Conservation (phyloP, 305 asterid genomes). For the Solanum hybrid region DNA sequence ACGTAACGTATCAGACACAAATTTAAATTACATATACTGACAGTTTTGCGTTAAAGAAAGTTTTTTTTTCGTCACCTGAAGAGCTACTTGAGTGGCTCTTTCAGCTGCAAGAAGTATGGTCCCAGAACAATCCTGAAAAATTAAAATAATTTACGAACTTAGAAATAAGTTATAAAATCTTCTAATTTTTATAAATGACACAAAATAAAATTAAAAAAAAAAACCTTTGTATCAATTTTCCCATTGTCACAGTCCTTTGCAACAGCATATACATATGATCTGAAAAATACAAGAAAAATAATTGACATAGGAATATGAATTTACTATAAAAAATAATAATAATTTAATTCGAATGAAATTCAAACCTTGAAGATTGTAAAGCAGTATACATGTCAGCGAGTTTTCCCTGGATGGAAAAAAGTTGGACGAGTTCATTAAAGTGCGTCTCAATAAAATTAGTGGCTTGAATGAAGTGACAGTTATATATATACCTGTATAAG, state of each 20-base stretch:
- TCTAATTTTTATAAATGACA: background rate
- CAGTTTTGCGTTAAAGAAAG: no score
- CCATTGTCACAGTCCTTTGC: slow-evolving; percentile 88
- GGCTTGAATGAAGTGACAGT: background rate
- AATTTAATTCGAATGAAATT: background rate
- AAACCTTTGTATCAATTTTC: slow-evolving; percentile 50
- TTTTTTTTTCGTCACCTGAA: no score
- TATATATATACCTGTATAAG: slow-evolving; percentile 51
- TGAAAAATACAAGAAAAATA: slow-evolving; percentile 16
- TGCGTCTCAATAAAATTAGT: background rate
- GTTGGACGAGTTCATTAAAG: background rate
- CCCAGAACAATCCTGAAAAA: slow-evolving; percentile 86
- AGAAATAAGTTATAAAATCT: background rate
- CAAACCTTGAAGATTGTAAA: slow-evolving; percentile 81
- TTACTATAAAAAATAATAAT: no score
- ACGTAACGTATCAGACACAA: background rate
- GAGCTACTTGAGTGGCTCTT: slow-evolving; percentile 96
- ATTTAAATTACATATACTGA: background rate
- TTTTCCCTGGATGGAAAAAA: slow-evolving; percentile 52
- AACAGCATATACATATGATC: slow-evolving; percentile 86
- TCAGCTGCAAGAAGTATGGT: slow-evolving; percentile 79
- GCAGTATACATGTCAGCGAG: slow-evolving; percentile 87
- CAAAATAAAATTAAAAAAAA: no score
- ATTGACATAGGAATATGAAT: background rate
- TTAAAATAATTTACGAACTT: background rate